Percentiles rank a stretch among this genome's conserved stretches.
Evolutionary conservation across 2,329 filamentous ascomycete species (phyloP).

Genomic region (Colletotrichum simmondsii): DNA sequence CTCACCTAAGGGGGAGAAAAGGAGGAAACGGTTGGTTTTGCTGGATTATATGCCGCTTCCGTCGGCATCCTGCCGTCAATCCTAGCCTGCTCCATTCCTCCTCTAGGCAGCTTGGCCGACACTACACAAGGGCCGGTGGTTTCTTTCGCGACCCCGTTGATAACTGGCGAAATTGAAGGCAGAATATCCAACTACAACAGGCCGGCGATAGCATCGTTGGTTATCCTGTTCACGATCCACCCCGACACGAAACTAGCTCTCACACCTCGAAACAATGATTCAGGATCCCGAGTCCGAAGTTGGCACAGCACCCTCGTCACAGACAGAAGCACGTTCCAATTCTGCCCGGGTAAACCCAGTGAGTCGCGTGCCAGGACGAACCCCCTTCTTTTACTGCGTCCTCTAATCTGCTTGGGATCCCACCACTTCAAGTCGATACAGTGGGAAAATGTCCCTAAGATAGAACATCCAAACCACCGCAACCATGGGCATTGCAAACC

Average conservation of each 20-base stretch:
- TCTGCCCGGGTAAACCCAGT: constrained; percentile 4
- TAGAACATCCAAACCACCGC: constrained; percentile 12
- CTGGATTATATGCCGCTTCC: background rate
- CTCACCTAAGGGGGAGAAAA: background rate
- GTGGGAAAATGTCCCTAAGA: background rate
- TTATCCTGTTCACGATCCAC: background rate
- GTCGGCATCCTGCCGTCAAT: constrained; percentile 18
- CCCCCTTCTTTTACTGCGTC: background rate
- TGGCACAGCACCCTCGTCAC: constrained; percentile 16
- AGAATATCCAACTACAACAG: background rate
- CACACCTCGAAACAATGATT: constrained; percentile 8
- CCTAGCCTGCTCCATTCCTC: background rate
- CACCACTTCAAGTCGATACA: background rate
- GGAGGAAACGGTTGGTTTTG: background rate
- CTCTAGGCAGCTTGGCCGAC: background rate
- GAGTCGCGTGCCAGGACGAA: constrained; percentile 5
- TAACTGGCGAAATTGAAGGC: background rate
- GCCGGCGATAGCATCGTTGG: background rate
- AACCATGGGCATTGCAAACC: background rate
- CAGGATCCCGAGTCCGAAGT: constrained; percentile 24
- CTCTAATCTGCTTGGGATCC: background rate
- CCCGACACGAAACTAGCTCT: constrained; percentile 2
- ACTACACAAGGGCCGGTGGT: background rate
- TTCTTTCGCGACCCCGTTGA: background rate
- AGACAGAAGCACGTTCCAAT: background rate